A percentile compares a stretch with the other conserved stretches of the same genome.
These are phyloP conservation scores for Aspergillus sp. DNA, from an alignment of 2,329 filamentous ascomycete species.

Conservation along the genomic window DNA sequence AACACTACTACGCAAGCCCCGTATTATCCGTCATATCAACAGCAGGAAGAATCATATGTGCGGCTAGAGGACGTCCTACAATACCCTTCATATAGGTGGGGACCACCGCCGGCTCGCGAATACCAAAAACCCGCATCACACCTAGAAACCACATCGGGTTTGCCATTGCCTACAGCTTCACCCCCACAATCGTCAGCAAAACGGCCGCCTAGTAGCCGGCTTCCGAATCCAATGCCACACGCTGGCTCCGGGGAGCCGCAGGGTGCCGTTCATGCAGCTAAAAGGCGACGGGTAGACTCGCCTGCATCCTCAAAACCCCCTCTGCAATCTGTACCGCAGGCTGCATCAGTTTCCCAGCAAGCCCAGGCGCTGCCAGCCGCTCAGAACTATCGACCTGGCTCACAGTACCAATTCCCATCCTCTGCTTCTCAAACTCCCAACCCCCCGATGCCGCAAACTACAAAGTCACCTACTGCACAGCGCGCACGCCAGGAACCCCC, in stretches of 20 bases:
- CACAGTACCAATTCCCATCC: neutral
- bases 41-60: slow-evolving; percentile 5
- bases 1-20: neutral
- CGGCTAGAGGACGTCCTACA: neutral
- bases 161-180: neutral
- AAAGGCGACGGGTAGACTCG: slow-evolving; percentile 16
- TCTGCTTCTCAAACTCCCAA: neutral
- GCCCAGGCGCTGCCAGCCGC: neutral
- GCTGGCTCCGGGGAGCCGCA: neutral
- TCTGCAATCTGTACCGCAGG: neutral
- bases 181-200: slow-evolving; percentile 1
- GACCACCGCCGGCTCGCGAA: neutral
- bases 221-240: neutral
- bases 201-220: neutral
- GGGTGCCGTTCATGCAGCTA: slow-evolving; percentile 9
- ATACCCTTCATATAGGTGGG: slow-evolving; percentile 3
- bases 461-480: neutral
- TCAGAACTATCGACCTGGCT: neutral
- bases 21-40: neutral
- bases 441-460: neutral
- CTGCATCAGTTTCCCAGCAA: neutral
- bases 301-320: neutral
- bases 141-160: neutral
- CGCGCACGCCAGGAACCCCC: neutral
- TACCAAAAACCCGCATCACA: neutral